phyloP scores from a whole-genome alignment of 2,329 filamentous ascomycete species.

The Fusarium coffeatum region DNA sequence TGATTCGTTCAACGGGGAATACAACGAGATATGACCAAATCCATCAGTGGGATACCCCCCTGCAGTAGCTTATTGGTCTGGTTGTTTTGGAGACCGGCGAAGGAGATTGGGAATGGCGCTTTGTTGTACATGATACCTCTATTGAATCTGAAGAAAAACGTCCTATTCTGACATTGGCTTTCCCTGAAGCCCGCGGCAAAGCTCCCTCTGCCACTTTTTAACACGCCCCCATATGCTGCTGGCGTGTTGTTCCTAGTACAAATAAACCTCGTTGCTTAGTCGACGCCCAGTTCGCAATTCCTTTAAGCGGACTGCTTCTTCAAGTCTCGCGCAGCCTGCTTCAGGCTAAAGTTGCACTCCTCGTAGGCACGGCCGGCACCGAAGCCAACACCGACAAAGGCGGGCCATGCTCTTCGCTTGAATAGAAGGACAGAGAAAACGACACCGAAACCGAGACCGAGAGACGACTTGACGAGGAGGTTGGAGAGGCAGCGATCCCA shows the following conservation, averaged over 20 bases:
- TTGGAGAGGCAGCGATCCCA: conserved; percentile 99
- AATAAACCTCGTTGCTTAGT: conserved; percentile 27
- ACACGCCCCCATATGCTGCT: conserved; percentile 42
- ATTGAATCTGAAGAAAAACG: conserved; percentile 46
- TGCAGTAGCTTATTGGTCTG: conserved; percentile 5
- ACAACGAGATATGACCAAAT: conserved; percentile 26
- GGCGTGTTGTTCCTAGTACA: conserved; percentile 43
- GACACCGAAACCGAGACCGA: conserved; percentile 96
- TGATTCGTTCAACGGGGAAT: conserved; percentile 14
- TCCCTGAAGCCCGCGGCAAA: conserved; percentile 39
- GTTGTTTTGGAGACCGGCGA: background rate
- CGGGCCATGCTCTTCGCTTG: conserved; percentile 97
- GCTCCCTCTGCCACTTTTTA: conserved; percentile 35
- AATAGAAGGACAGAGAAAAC: conserved; percentile 98
- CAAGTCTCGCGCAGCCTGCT: conserved; percentile 69
- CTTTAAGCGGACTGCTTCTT: conserved; percentile 62
- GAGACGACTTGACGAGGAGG: conserved; percentile 93
- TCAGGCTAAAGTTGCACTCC: conserved; percentile 89
- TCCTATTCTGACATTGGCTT: conserved; percentile 46
- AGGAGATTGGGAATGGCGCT: conserved; percentile 19
- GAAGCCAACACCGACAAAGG: conserved; percentile 93
- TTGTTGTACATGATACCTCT: conserved; percentile 53
- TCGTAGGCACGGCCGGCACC: conserved; percentile 97
- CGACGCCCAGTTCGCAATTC: conserved; percentile 1
- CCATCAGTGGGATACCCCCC: conserved; percentile 19